Evolutionary conservation across 148 eudicot species (phyloP), one percentile per base, ranked within the genome.

Genomic region (Vaccinium darrowii): DNA sequence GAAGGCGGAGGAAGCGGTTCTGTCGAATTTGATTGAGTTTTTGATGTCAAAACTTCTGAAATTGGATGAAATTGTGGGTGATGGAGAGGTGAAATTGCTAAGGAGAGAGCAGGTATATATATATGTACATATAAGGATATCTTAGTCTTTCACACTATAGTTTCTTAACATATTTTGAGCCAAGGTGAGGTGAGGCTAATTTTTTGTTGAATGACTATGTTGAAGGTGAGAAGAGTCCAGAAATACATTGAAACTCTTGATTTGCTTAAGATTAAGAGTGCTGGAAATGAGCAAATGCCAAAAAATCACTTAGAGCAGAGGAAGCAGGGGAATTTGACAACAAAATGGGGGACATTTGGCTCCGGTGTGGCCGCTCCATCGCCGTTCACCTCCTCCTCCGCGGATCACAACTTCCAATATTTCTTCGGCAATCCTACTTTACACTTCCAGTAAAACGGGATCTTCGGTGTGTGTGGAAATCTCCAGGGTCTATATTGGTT

Each of bases 41-140:
- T 85, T 95, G 78, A 95, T 95, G 98, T 87, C 93, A 67, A 91
- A 91, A 81, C 84, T 95, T 81, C 92, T 95, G 8, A 92, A 91
- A 83, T 86, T 95, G 87, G 98, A 95, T 87, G 98, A 88, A 11
- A 90, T 94, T 84, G 87, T 87, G 5, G 95, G 92, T 27, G 94
- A 95, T 84, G 97, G 97, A 81, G 94, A 94, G 78, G 88, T 89
- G 14, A 95, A 93, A 84, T 81, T 88, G 81, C 92, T 90, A 50
- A 91, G 98, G 76, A 95, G 92, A 85, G 90, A 88, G 87, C 95
- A 95, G 95, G 98, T 94, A 88, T 2, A 11, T 50, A 36, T 2
- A 36, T 36, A 36, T 2, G 2, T 36, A 8, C 7, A 43, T 43
- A 5, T 82, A 8, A 0, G 63, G 33, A 39, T 54, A 19, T 15